phyloP scores from a whole-genome alignment of 2,329 filamentous ascomycete species.

The Trichoderma asperellum region DNA sequence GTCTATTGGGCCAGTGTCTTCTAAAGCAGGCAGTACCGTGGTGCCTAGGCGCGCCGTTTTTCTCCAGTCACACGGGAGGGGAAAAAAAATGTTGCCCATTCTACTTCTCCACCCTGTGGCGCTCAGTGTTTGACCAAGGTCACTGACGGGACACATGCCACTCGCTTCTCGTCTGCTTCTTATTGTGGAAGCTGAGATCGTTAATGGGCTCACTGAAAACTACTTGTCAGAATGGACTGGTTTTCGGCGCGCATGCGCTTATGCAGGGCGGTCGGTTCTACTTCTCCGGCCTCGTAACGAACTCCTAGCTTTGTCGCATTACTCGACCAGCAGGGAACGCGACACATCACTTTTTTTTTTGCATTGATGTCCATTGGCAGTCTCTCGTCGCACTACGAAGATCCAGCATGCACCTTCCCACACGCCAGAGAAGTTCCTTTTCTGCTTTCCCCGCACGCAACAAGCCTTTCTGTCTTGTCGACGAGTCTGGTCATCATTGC shows the following conservation, averaged over 20 bases:
- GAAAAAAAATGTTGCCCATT: background rate
- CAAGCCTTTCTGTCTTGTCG: slow-evolving; percentile 9
- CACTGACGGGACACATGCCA: slow-evolving; percentile 11
- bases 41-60: slow-evolving; percentile 19
- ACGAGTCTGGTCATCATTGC: slow-evolving; percentile 11
- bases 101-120: slow-evolving; percentile 17
- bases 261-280: slow-evolving; percentile 13
- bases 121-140: slow-evolving; percentile 8
- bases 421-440: slow-evolving; percentile 16
- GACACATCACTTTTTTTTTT: slow-evolving; percentile 25
- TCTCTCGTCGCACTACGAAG: slow-evolving; percentile 11
- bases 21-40: slow-evolving; percentile 15
- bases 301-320: slow-evolving; percentile 16
- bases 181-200: slow-evolving; percentile 15
- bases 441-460: slow-evolving; percentile 20
- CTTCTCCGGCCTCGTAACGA: slow-evolving; percentile 19
- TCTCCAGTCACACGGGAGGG: slow-evolving; percentile 16
- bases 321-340: slow-evolving; percentile 16
- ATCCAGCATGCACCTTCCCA: slow-evolving; percentile 20
- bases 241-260: slow-evolving; percentile 17
- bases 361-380: slow-evolving; percentile 9
- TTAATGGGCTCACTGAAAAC: slow-evolving; percentile 3
- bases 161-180: slow-evolving; percentile 16
- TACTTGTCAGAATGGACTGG: slow-evolving; percentile 14
- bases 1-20: slow-evolving; percentile 20